Evolutionary conservation across 2,329 filamentous ascomycete species (phyloP), one percentile per base, ranked within the genome.

Genomic region (Colletotrichum melonis): DNA sequence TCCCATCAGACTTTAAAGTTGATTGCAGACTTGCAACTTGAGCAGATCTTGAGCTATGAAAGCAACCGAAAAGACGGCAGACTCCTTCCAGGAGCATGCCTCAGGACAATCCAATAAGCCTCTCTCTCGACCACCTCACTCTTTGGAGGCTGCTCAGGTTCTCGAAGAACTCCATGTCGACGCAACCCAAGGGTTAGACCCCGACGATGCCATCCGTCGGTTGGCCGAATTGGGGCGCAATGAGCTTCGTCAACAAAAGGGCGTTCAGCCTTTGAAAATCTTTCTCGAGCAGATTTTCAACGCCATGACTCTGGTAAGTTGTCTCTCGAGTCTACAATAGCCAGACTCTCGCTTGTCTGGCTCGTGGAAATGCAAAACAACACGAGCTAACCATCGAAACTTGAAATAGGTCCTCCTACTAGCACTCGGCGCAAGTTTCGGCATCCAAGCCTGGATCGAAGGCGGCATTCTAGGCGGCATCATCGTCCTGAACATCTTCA

Each of bases 91-190:
- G n/a, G 38, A 67, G 26, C 79, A 79, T 49, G 70, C 79, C 72
- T 80, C 79, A 24, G 79, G 79, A 67, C 79, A 80, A 72, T 78
- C 78, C 64, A 81, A 81, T 69, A 69, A 69, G 12, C 86, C 86
- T 22, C 80, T 92, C 30, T 87, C 87, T 8, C 81, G 84, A 63
- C 90, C 90, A 11, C 89, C 91, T 28, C 91, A 92, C 77, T 83
- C 88, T 55, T 84, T 93, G 60, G 78, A 84, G 38, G 84, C 82
- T 77, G 81, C 85, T 57, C 80, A 85, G 42, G 84, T 89, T 57
- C 81, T 88, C 56, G 79, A 84, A 16, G 87, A 92, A 78, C 83
- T 92, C 22, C 80, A 83, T 9, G 86, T 87, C 67, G 84, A 90
- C 77, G 76, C 84, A 16, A 84, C 88, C 22, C 85, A 91, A 79